These are phyloP conservation scores for Botrytis byssoidea DNA, from an alignment of 2,329 filamentous ascomycete species.

Conservation along the genomic window DNA sequence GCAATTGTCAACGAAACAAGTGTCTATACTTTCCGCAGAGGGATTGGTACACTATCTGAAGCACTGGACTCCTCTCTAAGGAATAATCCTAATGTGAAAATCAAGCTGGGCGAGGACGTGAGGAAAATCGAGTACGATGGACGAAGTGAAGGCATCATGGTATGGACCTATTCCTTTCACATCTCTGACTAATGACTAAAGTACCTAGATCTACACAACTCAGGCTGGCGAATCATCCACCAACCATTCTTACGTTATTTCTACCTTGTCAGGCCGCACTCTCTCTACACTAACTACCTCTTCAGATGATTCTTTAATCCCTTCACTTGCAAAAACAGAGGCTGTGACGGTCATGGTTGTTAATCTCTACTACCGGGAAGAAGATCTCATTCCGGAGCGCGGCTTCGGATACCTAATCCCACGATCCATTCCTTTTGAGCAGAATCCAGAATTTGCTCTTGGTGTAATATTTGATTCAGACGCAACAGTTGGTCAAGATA, in stretches of 20 bases:
- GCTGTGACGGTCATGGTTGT: conserved; percentile 87
- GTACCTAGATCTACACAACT: conserved; percentile 38
- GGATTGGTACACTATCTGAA: conserved; percentile 61
- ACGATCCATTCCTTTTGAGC: conserved; percentile 62
- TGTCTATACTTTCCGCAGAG: conserved; percentile 52
- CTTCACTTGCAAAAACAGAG: conserved; percentile 53
- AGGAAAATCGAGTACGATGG: conserved; percentile 45
- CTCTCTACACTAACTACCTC: conserved; percentile 27
- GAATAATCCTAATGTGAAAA: conserved; percentile 55
- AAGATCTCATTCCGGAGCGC: conserved; percentile 58
- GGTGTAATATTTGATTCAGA: conserved; percentile 87
- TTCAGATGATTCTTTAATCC: conserved; percentile 39
- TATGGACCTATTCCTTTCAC: conserved; percentile 36
- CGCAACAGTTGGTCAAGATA: conserved; percentile 50
- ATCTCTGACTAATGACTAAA: conserved; percentile 5
- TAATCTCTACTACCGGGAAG: conserved; percentile 77
- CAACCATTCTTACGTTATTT: conserved; percentile 59
- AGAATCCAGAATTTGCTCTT: conserved; percentile 80
- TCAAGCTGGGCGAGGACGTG: conserved; percentile 53
- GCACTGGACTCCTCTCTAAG: conserved; percentile 53
- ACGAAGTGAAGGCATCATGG: conserved; percentile 44
- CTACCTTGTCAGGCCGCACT: conserved; percentile 49
- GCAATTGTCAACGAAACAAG: conserved; percentile 29
- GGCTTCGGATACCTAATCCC: conserved; percentile 95
- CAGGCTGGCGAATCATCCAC: conserved; percentile 25